Percentiles rank a stretch among this genome's conserved stretches.
phyloP scores from a whole-genome alignment of 805 yeast genomes.

The Pichia insulana region DNA sequence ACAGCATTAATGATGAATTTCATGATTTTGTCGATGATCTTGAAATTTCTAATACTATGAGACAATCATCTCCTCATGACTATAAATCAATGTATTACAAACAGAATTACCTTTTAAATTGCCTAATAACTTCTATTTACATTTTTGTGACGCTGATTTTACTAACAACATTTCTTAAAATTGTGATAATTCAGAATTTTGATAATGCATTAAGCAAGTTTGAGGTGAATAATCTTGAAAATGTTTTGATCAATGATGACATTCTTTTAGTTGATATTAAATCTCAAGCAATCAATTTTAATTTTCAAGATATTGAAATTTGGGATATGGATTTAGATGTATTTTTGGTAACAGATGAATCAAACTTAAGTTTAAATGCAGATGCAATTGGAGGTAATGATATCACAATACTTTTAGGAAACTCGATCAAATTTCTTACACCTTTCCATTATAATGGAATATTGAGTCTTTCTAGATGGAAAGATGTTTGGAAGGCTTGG shows the following conservation, averaged over 20 bases:
- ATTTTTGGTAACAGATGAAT: constrained; percentile 21
- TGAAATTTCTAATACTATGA: background rate
- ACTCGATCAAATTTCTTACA: constrained; percentile 21
- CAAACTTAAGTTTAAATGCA: constrained; percentile 4
- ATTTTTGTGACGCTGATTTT: constrained; percentile 8
- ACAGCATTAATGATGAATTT: constrained; percentile 1
- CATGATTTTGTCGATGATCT: constrained; percentile 8
- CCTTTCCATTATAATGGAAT: constrained; percentile 26
- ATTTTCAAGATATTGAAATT: constrained; percentile 26
- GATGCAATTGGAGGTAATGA: constrained; percentile 10
- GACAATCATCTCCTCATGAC: constrained; percentile 28
- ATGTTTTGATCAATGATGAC: constrained; percentile 26
- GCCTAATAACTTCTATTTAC: constrained; percentile 14
- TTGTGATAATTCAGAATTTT: constrained; percentile 21
- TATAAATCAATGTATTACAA: constrained; percentile 23
- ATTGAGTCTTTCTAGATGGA: constrained; percentile 12
- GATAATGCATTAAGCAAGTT: constrained; percentile 22
- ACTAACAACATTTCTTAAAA: constrained; percentile 10
- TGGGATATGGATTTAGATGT: constrained; percentile 28
- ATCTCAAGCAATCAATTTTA: constrained; percentile 20
- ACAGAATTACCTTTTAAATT: constrained; percentile 17
- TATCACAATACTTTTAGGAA: constrained; percentile 27
- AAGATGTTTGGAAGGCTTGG: constrained; percentile 18
- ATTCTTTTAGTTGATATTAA: constrained; percentile 26
- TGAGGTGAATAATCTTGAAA: constrained; percentile 19